A percentile compares a stretch with the other conserved stretches of the same genome.
These are phyloP conservation scores for Gossypium stocksii DNA, from an alignment of 345 rosid genomes.

Conservation along the genomic window DNA sequence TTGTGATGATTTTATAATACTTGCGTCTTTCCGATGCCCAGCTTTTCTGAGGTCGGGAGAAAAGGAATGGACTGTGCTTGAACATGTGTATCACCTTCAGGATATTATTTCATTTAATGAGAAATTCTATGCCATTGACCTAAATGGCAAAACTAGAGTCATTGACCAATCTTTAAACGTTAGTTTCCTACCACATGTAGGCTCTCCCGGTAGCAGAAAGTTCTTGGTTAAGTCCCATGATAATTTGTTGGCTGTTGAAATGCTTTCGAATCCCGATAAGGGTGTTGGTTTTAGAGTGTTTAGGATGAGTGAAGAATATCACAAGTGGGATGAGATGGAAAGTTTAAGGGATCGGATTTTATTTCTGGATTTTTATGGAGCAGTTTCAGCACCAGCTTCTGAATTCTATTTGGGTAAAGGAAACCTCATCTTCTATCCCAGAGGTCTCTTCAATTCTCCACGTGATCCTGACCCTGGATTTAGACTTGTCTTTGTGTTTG, in stretches of 20 bases:
- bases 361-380: slow-evolving; percentile 61
- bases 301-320: slow-evolving; percentile 35
- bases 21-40: slow-evolving; percentile 49
- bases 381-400: slow-evolving; percentile 45
- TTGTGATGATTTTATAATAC: slow-evolving; percentile 44
- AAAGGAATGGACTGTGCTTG: slow-evolving; percentile 48
- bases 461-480: background rate
- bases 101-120: slow-evolving; percentile 64
- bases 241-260: slow-evolving; percentile 68
- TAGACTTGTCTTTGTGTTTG: slow-evolving; percentile 43
- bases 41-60: slow-evolving; percentile 55
- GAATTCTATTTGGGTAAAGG: slow-evolving; percentile 45
- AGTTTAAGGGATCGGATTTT: slow-evolving; percentile 50
- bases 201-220: slow-evolving; percentile 74
- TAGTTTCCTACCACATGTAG: slow-evolving; percentile 34
- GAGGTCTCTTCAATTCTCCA: slow-evolving; percentile 21
- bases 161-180: slow-evolving; percentile 36
- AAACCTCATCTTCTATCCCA: slow-evolving; percentile 51
- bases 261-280: slow-evolving; percentile 44
- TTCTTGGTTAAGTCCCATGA: slow-evolving; percentile 68
- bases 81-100: slow-evolving; percentile 45
- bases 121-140: slow-evolving; percentile 62
- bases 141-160: slow-evolving; percentile 51
- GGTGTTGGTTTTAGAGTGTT: slow-evolving; percentile 57
- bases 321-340: slow-evolving; percentile 53